Base-by-base conservation (phyloP, 1,139 yeast species). In the Wickerhamiella pararugosa region DNA sequence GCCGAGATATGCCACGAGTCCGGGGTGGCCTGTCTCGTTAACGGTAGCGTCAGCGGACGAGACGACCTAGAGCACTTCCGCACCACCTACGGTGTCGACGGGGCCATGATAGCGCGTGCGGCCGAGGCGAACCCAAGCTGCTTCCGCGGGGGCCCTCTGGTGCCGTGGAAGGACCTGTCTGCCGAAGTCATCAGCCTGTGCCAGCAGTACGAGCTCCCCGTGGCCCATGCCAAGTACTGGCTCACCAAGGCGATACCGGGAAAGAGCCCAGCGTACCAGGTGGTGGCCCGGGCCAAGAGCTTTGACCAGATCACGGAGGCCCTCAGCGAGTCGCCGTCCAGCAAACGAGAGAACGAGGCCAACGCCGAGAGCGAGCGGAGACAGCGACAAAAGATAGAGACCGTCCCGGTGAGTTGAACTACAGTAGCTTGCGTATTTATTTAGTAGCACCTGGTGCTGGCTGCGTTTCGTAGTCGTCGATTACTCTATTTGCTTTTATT, bases 91-190 rank as follows among this genome's bases (percentile, higher is more conserved):
- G 75, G 76, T 0, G 64, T 68, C 2, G 72, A 72, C 44, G 94
- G 97, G 2, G 90, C 84, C 6, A 90, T 90, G 98, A 77, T 87
- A 51, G 98, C 96, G 1, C 81, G 86, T 40, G 75, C 77, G 29
- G 97, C 96, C 0, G 97, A 90, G 59, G 57, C 71, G 7, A 87
- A 90, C 55, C 90, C 94, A 6, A 70, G 94, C 1, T 79, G 84
- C 39, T 90, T 90, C 57, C 40, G 41, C 6, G 49, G 51, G 6
- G 35, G 36, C 1, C 15, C 28, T 1, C 75, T 81, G 1, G 55
- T 68, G 37, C 66, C 73, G 0, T 81, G 90, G 79, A 65, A 63
- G 30, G 57, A 63, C 26, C 64, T 74, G 4, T 69, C 73, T 8
- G 65, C 64, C 36, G 80, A 82, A 49, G 81, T 73, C 49, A 56